These are phyloP conservation scores for Entoloma clypeatum DNA, from an alignment of 1,284 basidiomycete species.

Conservation along the genomic window DNA sequence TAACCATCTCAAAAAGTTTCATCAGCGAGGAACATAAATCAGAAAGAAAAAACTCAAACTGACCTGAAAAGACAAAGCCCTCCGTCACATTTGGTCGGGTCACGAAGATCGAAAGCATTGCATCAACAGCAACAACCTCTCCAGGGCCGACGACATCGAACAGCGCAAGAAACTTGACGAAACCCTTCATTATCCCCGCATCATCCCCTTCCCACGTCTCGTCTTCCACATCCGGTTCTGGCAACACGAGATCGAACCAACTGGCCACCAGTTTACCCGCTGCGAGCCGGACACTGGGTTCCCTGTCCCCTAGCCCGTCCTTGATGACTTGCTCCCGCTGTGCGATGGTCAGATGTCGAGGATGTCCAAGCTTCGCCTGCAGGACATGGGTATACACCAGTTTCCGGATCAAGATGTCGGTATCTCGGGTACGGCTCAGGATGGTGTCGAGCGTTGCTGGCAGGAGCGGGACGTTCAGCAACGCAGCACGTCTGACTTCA, in stretches of 20 bases:
- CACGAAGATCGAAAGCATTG: conserved; percentile 40
- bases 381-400: conserved; percentile 75
- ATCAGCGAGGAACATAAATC: conserved; percentile 1
- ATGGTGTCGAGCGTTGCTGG: conserved; percentile 62
- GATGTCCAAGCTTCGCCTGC: conserved; percentile 59
- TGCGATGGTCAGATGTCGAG: conserved; percentile 65
- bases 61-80: conserved; percentile 69
- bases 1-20: conserved; percentile 51
- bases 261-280: conserved; percentile 73
- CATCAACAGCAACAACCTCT: conserved; percentile 43
- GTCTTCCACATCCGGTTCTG: conserved; percentile 27
- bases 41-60: conserved; percentile 22
- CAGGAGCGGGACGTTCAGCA: conserved; percentile 75
- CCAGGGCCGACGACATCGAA: conserved; percentile 49
- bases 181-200: conserved; percentile 41
- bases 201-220: conserved; percentile 45
- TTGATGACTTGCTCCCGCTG: conserved; percentile 79
- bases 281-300: conserved; percentile 77
- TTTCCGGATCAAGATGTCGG: conserved; percentile 79
- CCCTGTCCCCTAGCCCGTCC: conserved; percentile 86
- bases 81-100: conserved; percentile 46
- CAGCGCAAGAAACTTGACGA: conserved; percentile 39
- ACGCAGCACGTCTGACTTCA: conserved; percentile 86
- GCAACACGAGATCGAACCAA: conserved; percentile 66
- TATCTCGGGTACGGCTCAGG: conserved; percentile 81